A percentile compares a stretch with the other conserved stretches of the same genome.
Conservation (phyloP, 768 basidiomycete genomes). For the Lactifluus piperatus region DNA sequence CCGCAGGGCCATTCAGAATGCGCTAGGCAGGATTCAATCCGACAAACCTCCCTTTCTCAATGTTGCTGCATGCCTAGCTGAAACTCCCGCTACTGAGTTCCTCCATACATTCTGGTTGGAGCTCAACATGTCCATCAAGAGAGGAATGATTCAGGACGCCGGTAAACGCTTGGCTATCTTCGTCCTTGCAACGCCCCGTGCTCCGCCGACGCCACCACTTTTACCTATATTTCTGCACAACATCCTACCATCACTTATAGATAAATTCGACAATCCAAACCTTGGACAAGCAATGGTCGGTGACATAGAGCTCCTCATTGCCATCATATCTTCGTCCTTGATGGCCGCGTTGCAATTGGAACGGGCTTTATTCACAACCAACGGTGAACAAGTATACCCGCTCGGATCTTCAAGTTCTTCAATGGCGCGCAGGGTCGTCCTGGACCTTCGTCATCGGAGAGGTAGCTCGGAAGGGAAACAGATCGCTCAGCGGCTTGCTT, state of each 20-base stretch:
- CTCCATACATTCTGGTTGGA: slow-evolving; percentile 64
- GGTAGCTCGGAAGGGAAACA: slow-evolving; percentile 40
- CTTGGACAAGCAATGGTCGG: slow-evolving; percentile 45
- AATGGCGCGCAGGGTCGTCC: slow-evolving; percentile 58
- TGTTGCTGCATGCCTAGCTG: slow-evolving; percentile 54
- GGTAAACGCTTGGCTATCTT: slow-evolving; percentile 61
- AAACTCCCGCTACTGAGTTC: slow-evolving; percentile 51
- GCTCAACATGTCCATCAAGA: slow-evolving; percentile 41
- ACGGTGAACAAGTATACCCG: slow-evolving; percentile 39
- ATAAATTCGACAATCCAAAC: slow-evolving; percentile 41
- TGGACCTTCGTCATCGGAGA: slow-evolving; percentile 48
- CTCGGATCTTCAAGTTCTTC: slow-evolving; percentile 56
- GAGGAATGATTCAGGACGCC: slow-evolving; percentile 48
- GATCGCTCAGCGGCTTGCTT: slow-evolving; percentile 51
- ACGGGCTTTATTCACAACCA: slow-evolving; percentile 50
- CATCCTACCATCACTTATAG: slow-evolving; percentile 54
- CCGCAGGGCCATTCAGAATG: slow-evolving; percentile 45
- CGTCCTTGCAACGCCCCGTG: slow-evolving; percentile 54
- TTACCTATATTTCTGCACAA: slow-evolving; percentile 67
- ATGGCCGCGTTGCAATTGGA: slow-evolving; percentile 64
- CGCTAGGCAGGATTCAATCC: slow-evolving; percentile 47
- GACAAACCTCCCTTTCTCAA: slow-evolving; percentile 60
- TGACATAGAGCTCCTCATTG: slow-evolving; percentile 54
- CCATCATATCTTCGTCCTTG: slow-evolving; percentile 54
- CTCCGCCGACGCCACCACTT: slow-evolving; percentile 46